Percentiles rank a stretch among this genome's conserved stretches.
Evolutionary conservation across 805 yeast species (phyloP).

Genomic region (Candida pini): DNA sequence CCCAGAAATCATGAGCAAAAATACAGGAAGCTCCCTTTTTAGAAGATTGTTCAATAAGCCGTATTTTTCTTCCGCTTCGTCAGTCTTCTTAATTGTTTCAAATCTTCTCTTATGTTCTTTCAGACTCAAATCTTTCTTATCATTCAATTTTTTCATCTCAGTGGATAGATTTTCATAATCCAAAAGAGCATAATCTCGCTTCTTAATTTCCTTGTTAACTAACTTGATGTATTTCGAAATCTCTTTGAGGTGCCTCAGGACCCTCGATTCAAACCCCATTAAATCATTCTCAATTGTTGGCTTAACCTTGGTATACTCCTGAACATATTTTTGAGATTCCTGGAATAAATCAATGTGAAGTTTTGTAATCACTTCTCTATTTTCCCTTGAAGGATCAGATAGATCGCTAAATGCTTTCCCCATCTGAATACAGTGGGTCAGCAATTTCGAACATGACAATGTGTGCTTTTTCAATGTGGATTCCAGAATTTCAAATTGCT

Average conservation of each 20-base stretch:
- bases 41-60: constrained; percentile 33
- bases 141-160: constrained; percentile 14
- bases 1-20: constrained; percentile 29
- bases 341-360: constrained; percentile 8
- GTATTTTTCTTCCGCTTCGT: constrained; percentile 31
- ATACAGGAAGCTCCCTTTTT: constrained; percentile 42
- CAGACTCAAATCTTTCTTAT: constrained; percentile 28
- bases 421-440: constrained; percentile 11
- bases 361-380: constrained; percentile 6
- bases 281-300: constrained; percentile 15
- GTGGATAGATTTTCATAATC: constrained; percentile 17
- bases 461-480: constrained; percentile 10
- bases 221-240: constrained; percentile 12
- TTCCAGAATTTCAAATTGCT: constrained; percentile 11
- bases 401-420: constrained; percentile 6
- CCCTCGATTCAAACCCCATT: constrained; percentile 12
- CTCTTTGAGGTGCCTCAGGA: constrained; percentile 8
- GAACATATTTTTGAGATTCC: constrained; percentile 6
- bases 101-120: constrained; percentile 33
- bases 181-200: constrained; percentile 16
- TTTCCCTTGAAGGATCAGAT: constrained; percentile 9
- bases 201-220: constrained; percentile 20
- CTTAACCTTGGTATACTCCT: constrained; percentile 8
- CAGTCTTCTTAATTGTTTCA: constrained; percentile 26
- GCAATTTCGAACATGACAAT: constrained; percentile 9